These are phyloP conservation scores for Gaeumannomyces sp. DNA, from an alignment of 2,329 filamentous ascomycete genomes.

Conservation along the genomic window DNA sequence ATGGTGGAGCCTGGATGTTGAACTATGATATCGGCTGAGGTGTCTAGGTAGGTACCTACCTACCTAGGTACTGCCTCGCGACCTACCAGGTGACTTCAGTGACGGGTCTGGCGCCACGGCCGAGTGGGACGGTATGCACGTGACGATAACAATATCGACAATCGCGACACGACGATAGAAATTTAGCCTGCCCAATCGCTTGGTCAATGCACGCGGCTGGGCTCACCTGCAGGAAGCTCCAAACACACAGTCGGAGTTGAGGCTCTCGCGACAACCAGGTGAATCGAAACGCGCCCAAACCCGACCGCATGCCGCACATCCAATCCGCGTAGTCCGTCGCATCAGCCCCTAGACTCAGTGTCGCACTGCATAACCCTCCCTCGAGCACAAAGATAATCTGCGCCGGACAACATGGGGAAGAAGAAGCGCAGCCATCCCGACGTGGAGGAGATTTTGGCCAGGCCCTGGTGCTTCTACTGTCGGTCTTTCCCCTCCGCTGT, in stretches of 20 bases:
- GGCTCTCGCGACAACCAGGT: not conserved
- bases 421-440: slow-evolving; percentile 84
- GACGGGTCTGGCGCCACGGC: too few relatives aligned
- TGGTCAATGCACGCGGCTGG: not conserved
- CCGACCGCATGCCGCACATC: not conserved
- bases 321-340: not conserved
- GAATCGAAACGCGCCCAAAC: not conserved
- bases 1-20: too few relatives aligned
- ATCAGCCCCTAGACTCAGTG: not conserved
- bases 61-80: too few relatives aligned
- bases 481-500: slow-evolving; percentile 17
- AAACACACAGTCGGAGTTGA: not conserved
- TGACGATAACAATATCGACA: too few relatives aligned
- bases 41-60: too few relatives aligned
- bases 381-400: not conserved
- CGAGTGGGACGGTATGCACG: too few relatives aligned
- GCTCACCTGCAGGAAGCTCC: not conserved
- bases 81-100: too few relatives aligned
- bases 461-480: slow-evolving; percentile 99
- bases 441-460: slow-evolving; percentile 78
- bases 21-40: too few relatives aligned
- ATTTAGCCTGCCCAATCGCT: not conserved
- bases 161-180: not conserved
- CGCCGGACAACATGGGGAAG: slow-evolving; percentile 61
- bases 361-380: not conserved